A percentile compares a stretch with the other conserved stretches of the same genome.
Conservation (phyloP, 2,329 filamentous ascomycete species). For the Paecilomyces fulvus region DNA sequence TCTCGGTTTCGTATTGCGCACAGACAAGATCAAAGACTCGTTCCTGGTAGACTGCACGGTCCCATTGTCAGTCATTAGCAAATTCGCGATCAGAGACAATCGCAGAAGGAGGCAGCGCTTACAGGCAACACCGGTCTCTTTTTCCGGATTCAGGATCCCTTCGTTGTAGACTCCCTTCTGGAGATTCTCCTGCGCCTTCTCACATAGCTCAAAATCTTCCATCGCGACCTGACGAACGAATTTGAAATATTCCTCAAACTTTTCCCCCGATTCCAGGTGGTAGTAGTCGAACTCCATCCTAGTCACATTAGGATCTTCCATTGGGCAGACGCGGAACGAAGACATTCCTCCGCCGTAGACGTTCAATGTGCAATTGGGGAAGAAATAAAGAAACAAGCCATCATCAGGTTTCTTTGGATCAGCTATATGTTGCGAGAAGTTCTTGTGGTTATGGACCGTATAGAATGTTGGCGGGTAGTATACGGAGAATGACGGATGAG, state of each 20-base stretch:
- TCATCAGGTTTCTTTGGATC: conserved; percentile 46
- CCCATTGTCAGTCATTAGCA: conserved; percentile 5
- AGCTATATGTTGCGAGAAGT: conserved; percentile 49
- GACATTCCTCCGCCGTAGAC: conserved; percentile 53
- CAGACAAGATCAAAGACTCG: conserved; percentile 39
- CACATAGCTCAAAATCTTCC: conserved; percentile 51
- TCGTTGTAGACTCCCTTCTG: conserved; percentile 47
- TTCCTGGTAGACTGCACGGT: conserved; percentile 35
- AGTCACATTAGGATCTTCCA: conserved; percentile 40
- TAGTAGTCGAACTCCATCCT: conserved; percentile 55
- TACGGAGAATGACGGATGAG: conserved; percentile 48
- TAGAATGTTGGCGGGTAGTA: conserved; percentile 50
- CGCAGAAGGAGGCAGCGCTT: conserved; percentile 16
- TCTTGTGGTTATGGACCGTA: conserved; percentile 45
- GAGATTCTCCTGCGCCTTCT: conserved; percentile 48
- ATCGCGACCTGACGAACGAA: conserved; percentile 50
- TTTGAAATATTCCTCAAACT: conserved; percentile 49
- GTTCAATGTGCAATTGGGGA: conserved; percentile 49
- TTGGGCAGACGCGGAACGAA: conserved; percentile 48
- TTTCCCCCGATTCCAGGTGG: conserved; percentile 41
- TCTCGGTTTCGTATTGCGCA: conserved; percentile 34
- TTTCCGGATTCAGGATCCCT: conserved; percentile 47
- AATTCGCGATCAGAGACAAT: conserved; percentile 6
- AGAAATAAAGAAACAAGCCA: conserved; percentile 51
- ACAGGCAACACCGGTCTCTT: conserved; percentile 49